Base-by-base conservation (phyloP, 2,329 filamentous ascomycete genomes). In the Cladosporium phlei region DNA sequence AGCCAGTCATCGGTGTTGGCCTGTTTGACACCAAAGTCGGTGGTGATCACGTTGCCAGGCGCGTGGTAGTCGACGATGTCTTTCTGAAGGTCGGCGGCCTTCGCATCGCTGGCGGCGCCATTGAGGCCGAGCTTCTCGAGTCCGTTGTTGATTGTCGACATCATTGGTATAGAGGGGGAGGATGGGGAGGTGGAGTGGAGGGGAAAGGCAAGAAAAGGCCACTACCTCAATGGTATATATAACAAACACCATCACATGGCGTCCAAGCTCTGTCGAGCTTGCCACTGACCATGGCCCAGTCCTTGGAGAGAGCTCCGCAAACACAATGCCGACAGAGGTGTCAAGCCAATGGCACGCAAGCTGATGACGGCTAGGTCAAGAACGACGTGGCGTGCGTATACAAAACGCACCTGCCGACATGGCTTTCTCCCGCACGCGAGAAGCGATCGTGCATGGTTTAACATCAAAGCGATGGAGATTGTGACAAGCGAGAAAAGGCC, bases 1-100 rank as follows among this genome's bases (percentile, higher is more conserved):
- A 94, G 71, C 87, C 86, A 93, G 61, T 89, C 77, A 59, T 95
- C 88, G 1, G 83, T 83, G 57, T 84, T 84, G 32, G 72, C 69
- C 58, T 88, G 77, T 66, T 83, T 87, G 21, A 84, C 80, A 17
- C 88, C 88, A 67, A 77, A 87, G 59, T 95, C 88, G 38, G 83
- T 84, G 0, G 87, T 91, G 54, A 89, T 79, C 29, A 77, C 74
- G 24, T 75, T 71, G 28, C 79, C 74, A 39, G 59, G 55, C 47
- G 76, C 66, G 34, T 76, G 68, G 2, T 79, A 73, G 59, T 87
- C 74, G 46, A 79, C 76, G 3, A 70, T 84, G 51, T 82, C 70
- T 30, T 68, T 66, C 20, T 72, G 64, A 38, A 90, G 70, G 57
- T 89, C 81, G 12, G 74, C 71, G 20, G 78, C 59, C 72, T 89